These are phyloP conservation scores for Cordyceps cateniannulata DNA, from an alignment of 2,329 filamentous ascomycete species.

Conservation along the genomic window DNA sequence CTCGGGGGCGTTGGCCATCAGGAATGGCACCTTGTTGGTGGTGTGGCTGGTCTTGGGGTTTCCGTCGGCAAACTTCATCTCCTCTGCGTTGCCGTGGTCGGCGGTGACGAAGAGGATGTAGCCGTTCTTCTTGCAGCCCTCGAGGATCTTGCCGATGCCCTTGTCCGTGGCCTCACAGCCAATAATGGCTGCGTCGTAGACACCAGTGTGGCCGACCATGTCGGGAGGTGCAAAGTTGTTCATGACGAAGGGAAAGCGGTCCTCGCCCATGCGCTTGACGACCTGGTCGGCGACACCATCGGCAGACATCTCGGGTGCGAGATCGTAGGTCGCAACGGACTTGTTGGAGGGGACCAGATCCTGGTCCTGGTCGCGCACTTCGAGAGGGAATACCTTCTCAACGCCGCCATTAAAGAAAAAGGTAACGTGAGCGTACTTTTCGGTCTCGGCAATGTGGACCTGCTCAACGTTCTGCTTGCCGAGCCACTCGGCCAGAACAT, in stretches of 20 bases:
- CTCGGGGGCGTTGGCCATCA: slow-evolving; percentile 94
- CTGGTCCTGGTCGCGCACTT: slow-evolving; percentile 77
- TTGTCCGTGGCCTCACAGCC: slow-evolving; percentile 83
- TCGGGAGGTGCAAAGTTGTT: slow-evolving; percentile 99
- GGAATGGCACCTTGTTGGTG: slow-evolving; percentile 92
- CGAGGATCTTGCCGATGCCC: slow-evolving; percentile 87
- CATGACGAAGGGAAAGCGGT: slow-evolving; percentile 94
- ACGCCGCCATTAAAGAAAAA: slow-evolving; percentile 99
- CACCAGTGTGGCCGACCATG: slow-evolving; percentile 98
- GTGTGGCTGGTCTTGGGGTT: slow-evolving; percentile 98
- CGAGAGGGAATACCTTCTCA: slow-evolving; percentile 89
- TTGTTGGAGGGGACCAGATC: slow-evolving; percentile 82
- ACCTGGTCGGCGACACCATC: slow-evolving; percentile 85
- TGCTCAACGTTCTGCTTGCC: slow-evolving; percentile 84
- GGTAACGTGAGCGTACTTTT: slow-evolving; percentile 98
- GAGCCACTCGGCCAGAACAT: slow-evolving; percentile 97
- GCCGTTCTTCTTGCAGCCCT: slow-evolving; percentile 86
- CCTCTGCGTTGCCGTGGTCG: slow-evolving; percentile 97
- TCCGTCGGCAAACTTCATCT: slow-evolving; percentile 95
- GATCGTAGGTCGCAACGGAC: slow-evolving; percentile 86
- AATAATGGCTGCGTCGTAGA: slow-evolving; percentile 88
- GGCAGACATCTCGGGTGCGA: slow-evolving; percentile 93
- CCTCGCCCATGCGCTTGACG: slow-evolving; percentile 75
- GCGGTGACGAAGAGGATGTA: slow-evolving; percentile 94
- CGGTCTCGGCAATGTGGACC: slow-evolving; percentile 95